These are phyloP conservation scores for Purpureocillium takamizusanense DNA, from an alignment of 2,329 filamentous ascomycete species.

Conservation along the genomic window DNA sequence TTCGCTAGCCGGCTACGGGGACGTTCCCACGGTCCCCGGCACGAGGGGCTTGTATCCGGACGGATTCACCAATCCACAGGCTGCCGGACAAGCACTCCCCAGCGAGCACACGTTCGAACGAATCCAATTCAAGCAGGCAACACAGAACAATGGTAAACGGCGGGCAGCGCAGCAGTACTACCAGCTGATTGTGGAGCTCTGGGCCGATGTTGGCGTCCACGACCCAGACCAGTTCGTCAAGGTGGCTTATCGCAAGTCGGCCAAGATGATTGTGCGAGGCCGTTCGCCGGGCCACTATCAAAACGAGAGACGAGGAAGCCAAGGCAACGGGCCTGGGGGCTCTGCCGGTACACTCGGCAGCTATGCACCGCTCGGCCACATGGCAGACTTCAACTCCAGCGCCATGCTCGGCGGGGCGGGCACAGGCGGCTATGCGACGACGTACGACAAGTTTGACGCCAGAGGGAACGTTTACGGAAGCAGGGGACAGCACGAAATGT, in stretches of 20 bases:
- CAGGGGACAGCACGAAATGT: conserved; percentile 39
- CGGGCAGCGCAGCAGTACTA: conserved; percentile 89
- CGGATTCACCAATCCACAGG: conserved; percentile 21
- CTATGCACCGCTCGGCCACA: conserved; percentile 15
- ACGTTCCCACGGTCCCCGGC: conserved; percentile 18
- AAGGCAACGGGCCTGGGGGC: conserved; percentile 58
- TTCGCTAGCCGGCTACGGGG: conserved; percentile 34
- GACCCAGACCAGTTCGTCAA: conserved; percentile 52
- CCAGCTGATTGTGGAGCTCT: conserved; percentile 79
- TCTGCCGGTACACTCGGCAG: conserved; percentile 52
- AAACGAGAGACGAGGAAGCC: conserved; percentile 58
- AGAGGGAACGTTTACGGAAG: conserved; percentile 27
- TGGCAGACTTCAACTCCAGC: conserved; percentile 17
- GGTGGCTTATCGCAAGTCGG: conserved; percentile 63
- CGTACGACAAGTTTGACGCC: conserved; percentile 20
- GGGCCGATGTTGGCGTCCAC: conserved; percentile 53
- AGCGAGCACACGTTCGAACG: conserved; percentile 67
- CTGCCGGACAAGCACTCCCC: conserved; percentile 27
- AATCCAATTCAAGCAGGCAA: conserved; percentile 91
- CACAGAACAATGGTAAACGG: conserved; percentile 87
- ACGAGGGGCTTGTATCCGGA: conserved; percentile 31
- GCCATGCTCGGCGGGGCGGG: conserved; percentile 26
- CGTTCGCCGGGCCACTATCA: conserved; percentile 76
- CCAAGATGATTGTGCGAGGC: conserved; percentile 80
- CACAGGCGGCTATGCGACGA: conserved; percentile 13